Evolutionary conservation across 768 basidiomycete species (phyloP), one percentile per base, ranked within the genome.

Genomic region (Termitomyces sp.): DNA sequence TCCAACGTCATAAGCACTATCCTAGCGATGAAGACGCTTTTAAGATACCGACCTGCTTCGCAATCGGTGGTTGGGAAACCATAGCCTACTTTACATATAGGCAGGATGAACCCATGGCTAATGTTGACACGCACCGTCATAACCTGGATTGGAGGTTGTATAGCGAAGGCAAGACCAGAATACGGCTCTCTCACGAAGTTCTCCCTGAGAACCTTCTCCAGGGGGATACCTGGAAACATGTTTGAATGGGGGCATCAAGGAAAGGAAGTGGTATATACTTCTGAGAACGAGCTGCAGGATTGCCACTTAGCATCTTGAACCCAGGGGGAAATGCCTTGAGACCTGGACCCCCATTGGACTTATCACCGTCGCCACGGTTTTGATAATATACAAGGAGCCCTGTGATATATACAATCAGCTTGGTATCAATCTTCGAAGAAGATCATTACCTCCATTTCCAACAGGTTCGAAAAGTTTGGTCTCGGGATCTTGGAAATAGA

Each of bases 61-160:
- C 76, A 78, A 56, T 77, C 70, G 2, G 76, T 77, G 24, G 65
- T 72, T 1, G 77, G 77, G 63, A 77, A 78, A 4, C 76, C 76
- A n/a, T 64, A 61, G 2, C 68, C 75, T 66, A 14, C 32, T 43
- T 36, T 52, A 56, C 50, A 57, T 28, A 22, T 52, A 47, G 47
- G 46, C 32, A 54, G 4, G 18, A 24, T 7, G 9, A 43, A 5
- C 6, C 3, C 8, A 4, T 35, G 3, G 16, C n/a, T 32, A 11
- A 10, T 30, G 51, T 44, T 51, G 20, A 22, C 18, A 55, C 52
- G 33, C 60, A 66, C 67, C 69, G 52, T 71, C 67, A 53, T 70
- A 74, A 16, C 70, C 70, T 3, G 59, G 44, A 11, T 65, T 62
- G 47, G 56, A 65, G n/a, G 46, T 49, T 36, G 72, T 61, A 54